Conservation (phyloP, 805 yeast species). For the Wickerhamomyces rabaulensis region DNA sequence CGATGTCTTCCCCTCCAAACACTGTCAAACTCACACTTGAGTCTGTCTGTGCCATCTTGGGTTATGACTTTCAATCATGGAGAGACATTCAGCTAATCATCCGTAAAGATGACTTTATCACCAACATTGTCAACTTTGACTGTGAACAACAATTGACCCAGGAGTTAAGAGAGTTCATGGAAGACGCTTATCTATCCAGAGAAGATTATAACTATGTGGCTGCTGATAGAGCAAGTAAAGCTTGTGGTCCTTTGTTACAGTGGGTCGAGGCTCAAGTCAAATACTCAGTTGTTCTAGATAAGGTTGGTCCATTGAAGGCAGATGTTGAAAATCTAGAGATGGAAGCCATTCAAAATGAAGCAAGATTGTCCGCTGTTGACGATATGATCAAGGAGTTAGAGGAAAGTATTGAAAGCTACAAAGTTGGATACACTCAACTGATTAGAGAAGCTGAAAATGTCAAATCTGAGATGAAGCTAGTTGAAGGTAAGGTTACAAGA, state of each 20-base stretch:
- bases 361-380: slow-evolving; percentile 68
- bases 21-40: slow-evolving; percentile 82
- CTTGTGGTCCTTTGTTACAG: slow-evolving; percentile 85
- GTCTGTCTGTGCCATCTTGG: slow-evolving; percentile 80
- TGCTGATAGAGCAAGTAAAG: slow-evolving; percentile 86
- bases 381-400: slow-evolving; percentile 78
- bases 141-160: slow-evolving; percentile 52
- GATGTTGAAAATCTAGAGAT: slow-evolving; percentile 60
- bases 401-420: slow-evolving; percentile 60
- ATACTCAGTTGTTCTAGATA: slow-evolving; percentile 66
- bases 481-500: slow-evolving; percentile 54
- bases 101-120: slow-evolving; percentile 81
- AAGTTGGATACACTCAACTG: slow-evolving; percentile 61
- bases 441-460: slow-evolving; percentile 76
- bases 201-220: slow-evolving; percentile 65
- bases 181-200: slow-evolving; percentile 50
- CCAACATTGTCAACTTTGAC: slow-evolving; percentile 73
- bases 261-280: slow-evolving; percentile 90
- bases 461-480: slow-evolving; percentile 62
- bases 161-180: slow-evolving; percentile 52
- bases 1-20: slow-evolving; percentile 88
- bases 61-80: slow-evolving; percentile 66
- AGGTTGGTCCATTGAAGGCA: slow-evolving; percentile 64
- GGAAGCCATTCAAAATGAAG: slow-evolving; percentile 55
- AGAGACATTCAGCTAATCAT: slow-evolving; percentile 77